Evolutionary conservation across 225 moss, liverwort and hornwort species (phyloP).

Genomic region (Marchantia polymorpha): DNA sequence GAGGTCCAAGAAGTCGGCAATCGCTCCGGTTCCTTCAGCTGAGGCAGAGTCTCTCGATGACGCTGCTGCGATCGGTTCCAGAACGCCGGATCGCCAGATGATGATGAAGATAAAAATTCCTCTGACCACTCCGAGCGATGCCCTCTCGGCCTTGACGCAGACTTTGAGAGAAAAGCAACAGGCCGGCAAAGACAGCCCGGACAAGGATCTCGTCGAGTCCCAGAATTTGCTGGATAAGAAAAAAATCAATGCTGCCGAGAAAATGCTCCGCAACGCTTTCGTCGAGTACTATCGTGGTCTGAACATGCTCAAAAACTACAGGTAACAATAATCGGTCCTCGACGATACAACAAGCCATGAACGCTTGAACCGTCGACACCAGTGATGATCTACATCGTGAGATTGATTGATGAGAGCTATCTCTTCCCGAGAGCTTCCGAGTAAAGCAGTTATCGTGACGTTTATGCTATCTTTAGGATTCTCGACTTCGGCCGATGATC

Average conservation of each 20-base stretch:
- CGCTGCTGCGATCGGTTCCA: not conserved
- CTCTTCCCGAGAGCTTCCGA: not conserved
- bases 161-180: slow-evolving; percentile 30
- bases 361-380: too few species aligned
- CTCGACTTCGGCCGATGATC: not conserved
- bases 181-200: not conserved
- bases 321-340: slow-evolving; percentile 20
- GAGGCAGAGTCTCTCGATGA: too few species aligned
- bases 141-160: slow-evolving; percentile 28
- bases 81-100: slow-evolving; percentile 1
- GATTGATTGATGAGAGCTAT: not conserved
- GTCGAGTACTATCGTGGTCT: slow-evolving; percentile 77
- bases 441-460: not conserved
- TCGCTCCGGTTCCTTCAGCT: too few species aligned
- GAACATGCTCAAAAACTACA: slow-evolving; percentile 66
- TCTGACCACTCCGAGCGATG: slow-evolving; percentile 19
- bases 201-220: slow-evolving; percentile 2
- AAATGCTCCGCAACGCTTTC: slow-evolving; percentile 71
- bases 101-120: slow-evolving; percentile 38
- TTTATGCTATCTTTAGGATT: not conserved
- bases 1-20: too few species aligned
- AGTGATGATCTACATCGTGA: not conserved
- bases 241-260: slow-evolving; percentile 60
- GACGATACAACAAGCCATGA: too few species aligned
- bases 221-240: slow-evolving; percentile 49